These are phyloP conservation scores for Mycena polygramma DNA, from an alignment of 768 basidiomycete genomes.

Conservation along the genomic window DNA sequence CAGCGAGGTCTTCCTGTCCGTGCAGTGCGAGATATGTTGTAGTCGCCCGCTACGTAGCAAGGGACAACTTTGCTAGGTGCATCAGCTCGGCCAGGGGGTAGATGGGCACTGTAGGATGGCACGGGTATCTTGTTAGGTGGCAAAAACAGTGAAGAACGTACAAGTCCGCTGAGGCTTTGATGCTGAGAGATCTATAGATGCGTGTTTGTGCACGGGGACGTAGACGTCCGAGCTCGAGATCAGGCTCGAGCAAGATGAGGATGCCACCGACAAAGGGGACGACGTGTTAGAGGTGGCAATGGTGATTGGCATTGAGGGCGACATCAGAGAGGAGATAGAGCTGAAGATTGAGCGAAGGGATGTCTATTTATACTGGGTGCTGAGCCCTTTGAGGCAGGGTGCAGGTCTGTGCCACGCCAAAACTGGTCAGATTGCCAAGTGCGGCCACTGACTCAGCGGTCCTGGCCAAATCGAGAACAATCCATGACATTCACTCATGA, in stretches of 20 bases:
- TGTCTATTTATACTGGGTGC: conserved; percentile 20
- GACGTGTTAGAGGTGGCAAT: conserved; percentile 17
- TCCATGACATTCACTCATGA: conserved; percentile 18
- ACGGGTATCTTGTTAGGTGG: not conserved
- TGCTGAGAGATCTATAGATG: not conserved
- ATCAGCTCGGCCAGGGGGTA: conserved; percentile 27
- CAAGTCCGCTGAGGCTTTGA: conserved; percentile 11
- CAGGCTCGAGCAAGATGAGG: conserved; percentile 9
- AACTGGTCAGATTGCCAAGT: too few relatives aligned
- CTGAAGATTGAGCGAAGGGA: not conserved
- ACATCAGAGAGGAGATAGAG: conserved; percentile 22
- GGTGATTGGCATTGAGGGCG: conserved; percentile 29
- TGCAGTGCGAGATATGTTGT: conserved; percentile 10
- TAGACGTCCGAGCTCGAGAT: conserved; percentile 23
- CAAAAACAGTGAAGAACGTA: conserved; percentile 6
- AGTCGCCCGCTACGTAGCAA: not conserved
- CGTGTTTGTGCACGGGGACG: conserved; percentile 30
- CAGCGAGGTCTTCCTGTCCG: conserved; percentile 5
- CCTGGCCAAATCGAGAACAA: conserved; percentile 24
- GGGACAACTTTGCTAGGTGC: conserved; percentile 24
- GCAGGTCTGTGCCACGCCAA: too few relatives aligned
- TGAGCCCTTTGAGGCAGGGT: not conserved
- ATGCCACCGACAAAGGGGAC: conserved; percentile 1
- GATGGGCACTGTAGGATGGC: conserved; percentile 16
- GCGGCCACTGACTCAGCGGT: conserved; percentile 1